Evolutionary conservation across 225 moss, liverwort and hornwort species (phyloP), one percentile per base, ranked within the genome.

Genomic region (Ulota crispa): DNA sequence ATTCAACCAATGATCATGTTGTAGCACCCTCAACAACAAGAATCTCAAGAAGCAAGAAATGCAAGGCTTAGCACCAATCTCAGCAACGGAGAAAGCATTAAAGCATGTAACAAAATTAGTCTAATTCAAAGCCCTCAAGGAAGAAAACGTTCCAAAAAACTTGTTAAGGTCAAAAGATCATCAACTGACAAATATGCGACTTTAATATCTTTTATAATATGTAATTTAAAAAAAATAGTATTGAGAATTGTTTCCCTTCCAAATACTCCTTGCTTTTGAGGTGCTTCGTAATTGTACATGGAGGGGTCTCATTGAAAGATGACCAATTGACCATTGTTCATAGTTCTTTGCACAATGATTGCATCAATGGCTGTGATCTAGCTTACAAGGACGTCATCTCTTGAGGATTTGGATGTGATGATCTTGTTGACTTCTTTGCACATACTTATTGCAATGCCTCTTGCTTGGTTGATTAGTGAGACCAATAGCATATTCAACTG

Each of bases 11-110:
- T 91, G 76, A 94, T 96, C 93, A 96, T 94, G 96, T 94, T 28
- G 94, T 93, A 26, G 83, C 87, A 2, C 96, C 94, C 74, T 96
- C 96, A 72, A 94, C 94, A 14, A 94, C 94, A 16, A 94, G 80
- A 77, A 93, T 92, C 64, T 94, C 93, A 82, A 94, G 82, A 9
- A 94, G 88, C 79, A 96, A 75, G 0, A 94, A 96, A 75, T 96
- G 95, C 8, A 90, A 93, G 47, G 89, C 90, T n/a, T 13, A 43
- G 13, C 13, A 43, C 3, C 13, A 43, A 43, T 43, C 43, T 43
- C 43, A 43, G 13, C 13, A 14, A 43, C 3, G 0, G 43, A 43
- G 43, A 43, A 43, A 43, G 43, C 43, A 13, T 43, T 13, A 42
- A 42, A 3, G 13, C 43, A 13, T 13, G 43, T 12, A 12, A 3